These are phyloP conservation scores for Candida sanyaensis DNA, from an alignment of 1,139 yeast species.

Conservation along the genomic window DNA sequence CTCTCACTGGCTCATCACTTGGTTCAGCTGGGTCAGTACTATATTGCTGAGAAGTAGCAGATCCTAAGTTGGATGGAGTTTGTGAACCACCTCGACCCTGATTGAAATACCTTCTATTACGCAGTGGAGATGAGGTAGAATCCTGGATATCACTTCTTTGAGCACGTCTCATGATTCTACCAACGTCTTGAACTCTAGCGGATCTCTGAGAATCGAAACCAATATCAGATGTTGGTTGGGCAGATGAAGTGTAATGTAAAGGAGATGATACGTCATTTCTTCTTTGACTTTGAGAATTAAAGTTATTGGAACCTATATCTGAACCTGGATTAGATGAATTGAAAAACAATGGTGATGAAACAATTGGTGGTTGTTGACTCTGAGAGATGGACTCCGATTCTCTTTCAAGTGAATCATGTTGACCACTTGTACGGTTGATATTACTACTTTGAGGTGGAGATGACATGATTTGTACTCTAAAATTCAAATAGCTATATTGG, in stretches of 20 bases:
- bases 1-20: slow-evolving; percentile 72
- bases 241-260: slow-evolving; percentile 46
- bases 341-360: slow-evolving; percentile 68
- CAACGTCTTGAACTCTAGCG: slow-evolving; percentile 43
- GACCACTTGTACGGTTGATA: slow-evolving; percentile 7
- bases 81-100: slow-evolving; percentile 11
- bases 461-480: slow-evolving; percentile 21
- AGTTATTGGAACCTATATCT: slow-evolving; percentile 24
- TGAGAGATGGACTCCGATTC: slow-evolving; percentile 37
- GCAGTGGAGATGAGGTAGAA: slow-evolving; percentile 41
- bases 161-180: slow-evolving; percentile 43
- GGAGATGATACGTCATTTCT: slow-evolving; percentile 42
- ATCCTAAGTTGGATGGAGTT: slow-evolving; percentile 14
- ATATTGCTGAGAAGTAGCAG: slow-evolving; percentile 29
- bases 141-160: slow-evolving; percentile 47
- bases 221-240: slow-evolving; percentile 38
- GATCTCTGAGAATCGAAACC: slow-evolving; percentile 24
- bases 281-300: slow-evolving; percentile 17
- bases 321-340: slow-evolving; percentile 51
- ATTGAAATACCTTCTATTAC: slow-evolving; percentile 35
- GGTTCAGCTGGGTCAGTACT: slow-evolving; percentile 27
- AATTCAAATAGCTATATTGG: background rate
- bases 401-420: slow-evolving; percentile 13
- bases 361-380: slow-evolving; percentile 41
- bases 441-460: slow-evolving; percentile 33